Conservation (phyloP, 2,329 filamentous ascomycete species). For the Calonectria multiphialidica region DNA sequence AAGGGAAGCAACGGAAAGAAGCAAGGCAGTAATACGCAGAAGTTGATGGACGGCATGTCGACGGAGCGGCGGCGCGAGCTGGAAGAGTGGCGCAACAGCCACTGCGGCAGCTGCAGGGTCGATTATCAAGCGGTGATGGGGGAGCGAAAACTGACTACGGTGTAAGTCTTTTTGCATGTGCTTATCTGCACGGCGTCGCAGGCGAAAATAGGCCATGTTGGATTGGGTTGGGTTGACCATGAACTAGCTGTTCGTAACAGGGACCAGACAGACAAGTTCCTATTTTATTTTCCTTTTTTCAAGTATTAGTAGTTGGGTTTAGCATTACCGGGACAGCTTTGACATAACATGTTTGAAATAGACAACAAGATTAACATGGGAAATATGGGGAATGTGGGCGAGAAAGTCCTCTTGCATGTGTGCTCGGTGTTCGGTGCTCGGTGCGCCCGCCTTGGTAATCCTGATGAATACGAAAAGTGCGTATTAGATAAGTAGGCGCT, state of each 20-base stretch:
- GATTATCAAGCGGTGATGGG: slow-evolving; percentile 54
- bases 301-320: background rate
- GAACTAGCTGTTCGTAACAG: background rate
- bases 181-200: background rate
- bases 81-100: slow-evolving; percentile 63
- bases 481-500: background rate
- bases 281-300: background rate
- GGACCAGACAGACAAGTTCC: background rate
- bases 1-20: slow-evolving; percentile 31
- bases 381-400: background rate
- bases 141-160: slow-evolving; percentile 44
- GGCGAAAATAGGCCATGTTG: background rate
- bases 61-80: slow-evolving; percentile 52
- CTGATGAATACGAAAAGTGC: no score
- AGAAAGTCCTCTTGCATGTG: background rate
- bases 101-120: slow-evolving; percentile 67
- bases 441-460: no score
- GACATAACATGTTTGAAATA: background rate
- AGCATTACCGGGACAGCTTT: background rate
- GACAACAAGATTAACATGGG: no score
- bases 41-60: slow-evolving; percentile 46
- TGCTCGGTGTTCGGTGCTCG: background rate
- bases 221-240: background rate
- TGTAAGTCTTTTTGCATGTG: slow-evolving; percentile 10
- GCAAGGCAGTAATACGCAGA: slow-evolving; percentile 45